Base-by-base conservation (phyloP, 2,329 filamentous ascomycete species). In the Thelonectria rubi region DNA sequence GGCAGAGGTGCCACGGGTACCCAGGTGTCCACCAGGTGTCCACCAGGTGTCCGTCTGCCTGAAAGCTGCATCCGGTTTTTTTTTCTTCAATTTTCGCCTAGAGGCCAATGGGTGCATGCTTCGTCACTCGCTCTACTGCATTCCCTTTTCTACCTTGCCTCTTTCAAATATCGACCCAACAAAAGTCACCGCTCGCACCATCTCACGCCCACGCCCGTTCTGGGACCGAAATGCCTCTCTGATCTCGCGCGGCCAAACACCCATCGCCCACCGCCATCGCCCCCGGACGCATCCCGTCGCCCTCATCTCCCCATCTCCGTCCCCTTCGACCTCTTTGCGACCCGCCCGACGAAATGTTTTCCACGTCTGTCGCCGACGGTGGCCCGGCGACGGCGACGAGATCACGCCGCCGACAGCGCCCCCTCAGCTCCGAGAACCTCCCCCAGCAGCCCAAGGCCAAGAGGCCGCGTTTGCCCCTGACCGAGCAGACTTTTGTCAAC, bases 361-460 rank as follows among this genome's bases (percentile, higher is more conserved):
- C 86, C 55, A 81, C 86, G 48, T 78, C 84, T 48, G 73, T 78
- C 64, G 79, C 80, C 66, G 80, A 83, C 66, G 81, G 81, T 69
- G 82, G 83, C 68, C 81, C 85, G 30, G 82, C 83, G 69, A 84
- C 80, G 65, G 82, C 84, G 54, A 87, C 85, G 55, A 82, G 87
- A 65, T 86, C 85, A 69, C 85, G 87, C 61, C 83, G 87, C 63
- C 84, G 87, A 59, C 86, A 87, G 74, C 84, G 87, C 60, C 86
- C 86, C 52, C 74, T 79, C 69, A 86, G 82, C 70, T 79, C 82
- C 58, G 87, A 89, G 60, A 81, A 77, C 71, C 75, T 84, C 54
- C 75, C 78, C 50, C 81, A 85, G 65, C 84, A 86, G 69, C 87
- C 87, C 26, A 89, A 88, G 75, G 83, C 86, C 12, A 90, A 90